phyloP scores from a whole-genome alignment of 2,329 filamentous ascomycete species.

The Raffaelea deltoideospora region DNA sequence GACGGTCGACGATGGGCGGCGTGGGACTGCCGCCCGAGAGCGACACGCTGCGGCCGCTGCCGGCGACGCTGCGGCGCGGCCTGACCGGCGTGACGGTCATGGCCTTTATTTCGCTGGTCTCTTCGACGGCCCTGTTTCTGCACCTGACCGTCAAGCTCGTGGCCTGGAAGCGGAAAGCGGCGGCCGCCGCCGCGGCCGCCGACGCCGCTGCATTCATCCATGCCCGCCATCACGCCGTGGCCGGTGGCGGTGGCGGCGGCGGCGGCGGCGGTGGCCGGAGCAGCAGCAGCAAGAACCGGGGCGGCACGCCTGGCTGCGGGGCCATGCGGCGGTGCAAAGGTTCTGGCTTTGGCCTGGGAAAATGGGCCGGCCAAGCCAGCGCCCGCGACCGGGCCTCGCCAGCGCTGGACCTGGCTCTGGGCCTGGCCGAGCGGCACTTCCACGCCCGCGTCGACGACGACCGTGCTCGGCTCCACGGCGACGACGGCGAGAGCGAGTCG shows the following conservation, averaged over 20 bases:
- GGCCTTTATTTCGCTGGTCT: slow-evolving; percentile 13
- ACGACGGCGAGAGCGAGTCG: too few species aligned
- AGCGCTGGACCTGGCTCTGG: slow-evolving; percentile 13
- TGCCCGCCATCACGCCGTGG: too few species aligned
- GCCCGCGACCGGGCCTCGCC: not conserved
- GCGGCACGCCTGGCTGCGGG: too few species aligned
- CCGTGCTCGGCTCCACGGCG: too few species aligned
- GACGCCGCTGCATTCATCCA: too few species aligned
- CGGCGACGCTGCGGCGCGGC: slow-evolving; percentile 10
- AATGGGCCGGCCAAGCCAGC: too few species aligned
- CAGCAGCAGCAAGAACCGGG: too few species aligned
- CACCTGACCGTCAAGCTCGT: slow-evolving; percentile 16
- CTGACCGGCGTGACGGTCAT: slow-evolving; percentile 12
- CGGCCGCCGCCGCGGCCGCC: not conserved
- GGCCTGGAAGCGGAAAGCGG: slow-evolving; percentile 11
- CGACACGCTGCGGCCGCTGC: slow-evolving; percentile 11
- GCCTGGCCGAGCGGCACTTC: slow-evolving; percentile 14
- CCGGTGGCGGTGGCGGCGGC: too few species aligned
- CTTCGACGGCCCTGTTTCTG: slow-evolving; percentile 9
- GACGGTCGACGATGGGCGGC: too few species aligned
- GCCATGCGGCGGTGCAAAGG: too few species aligned
- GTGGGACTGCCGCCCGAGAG: slow-evolving; percentile 7
- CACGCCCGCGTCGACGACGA: not conserved
- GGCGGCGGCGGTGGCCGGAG: too few species aligned
- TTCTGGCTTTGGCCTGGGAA: too few species aligned